Base-by-base conservation (phyloP, 345 rosid genomes). In the Gossypium rotundifolium region DNA sequence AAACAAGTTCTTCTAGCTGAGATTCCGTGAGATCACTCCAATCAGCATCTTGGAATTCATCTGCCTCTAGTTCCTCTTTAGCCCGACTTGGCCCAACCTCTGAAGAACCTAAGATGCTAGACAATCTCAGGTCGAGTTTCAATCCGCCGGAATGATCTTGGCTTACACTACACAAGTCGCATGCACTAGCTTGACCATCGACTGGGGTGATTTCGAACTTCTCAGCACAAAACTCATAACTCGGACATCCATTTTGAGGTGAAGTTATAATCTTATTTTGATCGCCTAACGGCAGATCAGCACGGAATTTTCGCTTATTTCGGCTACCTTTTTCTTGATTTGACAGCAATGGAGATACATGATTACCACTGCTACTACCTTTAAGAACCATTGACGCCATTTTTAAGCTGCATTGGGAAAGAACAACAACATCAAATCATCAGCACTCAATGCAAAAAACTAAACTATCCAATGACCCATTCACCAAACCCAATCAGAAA, bases 21-120 rank as follows among this genome's bases (percentile, higher is more conserved):
- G 86, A 79, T 67, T 92, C 92, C 2, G 92, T 85, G 52, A 88
- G 89, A 74, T 92, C 91, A 76, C 92, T 90, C 97, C 97, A 94
- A 80, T 87, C 97, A 14, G 89, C 77, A 42, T 87, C 90, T 18
- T 83, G 88, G 42, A 81, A 85, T 46, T 88, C 92, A 66, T 88
- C 87, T 10, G 74, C 80, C 52, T 80, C 90, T 49, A 81, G 33
- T 69, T 84, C 91, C 74, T 81, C 90, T 57, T 80, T 81, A n/a
- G 72, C 71, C 65, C 65, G 84, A 72, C 85, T 82, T 18, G 83
- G 79, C 54, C 83, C 87, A 72, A 83, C 86, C 76, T 90, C 88
- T 11, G 84, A 73, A 48, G 83, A 78, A 65, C 52, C 79, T 29
- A 75, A 27, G 0, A 62, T 67, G 81, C 82, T 81, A 67, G 88